Evolutionary conservation across 2,329 filamentous ascomycete species (phyloP).

Genomic region (Scedosporium apiospermum): DNA sequence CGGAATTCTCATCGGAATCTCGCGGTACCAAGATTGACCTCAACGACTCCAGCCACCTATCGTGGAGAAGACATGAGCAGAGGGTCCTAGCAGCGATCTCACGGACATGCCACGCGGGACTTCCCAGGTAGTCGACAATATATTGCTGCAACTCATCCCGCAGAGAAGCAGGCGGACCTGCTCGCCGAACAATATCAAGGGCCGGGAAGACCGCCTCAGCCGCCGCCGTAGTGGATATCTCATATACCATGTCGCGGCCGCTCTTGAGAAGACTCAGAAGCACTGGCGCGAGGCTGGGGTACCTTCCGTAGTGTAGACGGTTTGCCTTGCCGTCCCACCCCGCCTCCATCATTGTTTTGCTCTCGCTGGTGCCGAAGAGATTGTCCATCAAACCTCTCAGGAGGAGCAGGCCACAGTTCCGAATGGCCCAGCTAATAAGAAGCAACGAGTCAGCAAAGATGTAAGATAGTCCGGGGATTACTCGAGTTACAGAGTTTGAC

Average conservation of each 20-base stretch:
- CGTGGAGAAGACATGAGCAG: slow-evolving; percentile 49
- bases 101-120: slow-evolving; percentile 68
- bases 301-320: slow-evolving; percentile 60
- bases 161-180: slow-evolving; percentile 51
- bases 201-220: slow-evolving; percentile 73
- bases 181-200: slow-evolving; percentile 69
- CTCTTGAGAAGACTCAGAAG: slow-evolving; percentile 53
- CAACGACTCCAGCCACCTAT: slow-evolving; percentile 36
- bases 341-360: slow-evolving; percentile 49
- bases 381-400: slow-evolving; percentile 77
- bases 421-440: slow-evolving; percentile 71
- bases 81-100: slow-evolving; percentile 71
- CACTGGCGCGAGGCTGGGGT: slow-evolving; percentile 54
- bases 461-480: not conserved
- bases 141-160: slow-evolving; percentile 44
- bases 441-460: slow-evolving; percentile 3
- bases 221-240: slow-evolving; percentile 20
- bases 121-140: slow-evolving; percentile 55
- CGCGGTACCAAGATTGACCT: slow-evolving; percentile 24
- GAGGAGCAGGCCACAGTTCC: slow-evolving; percentile 86
- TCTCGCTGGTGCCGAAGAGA: slow-evolving; percentile 67
- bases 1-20: slow-evolving; percentile 11
- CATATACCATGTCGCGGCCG: slow-evolving; percentile 34
- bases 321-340: slow-evolving; percentile 56
- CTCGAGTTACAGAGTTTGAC: slow-evolving; percentile 15